These are phyloP conservation scores for Cercospora sojina DNA, from an alignment of 2,329 filamentous ascomycete species.

Conservation along the genomic window DNA sequence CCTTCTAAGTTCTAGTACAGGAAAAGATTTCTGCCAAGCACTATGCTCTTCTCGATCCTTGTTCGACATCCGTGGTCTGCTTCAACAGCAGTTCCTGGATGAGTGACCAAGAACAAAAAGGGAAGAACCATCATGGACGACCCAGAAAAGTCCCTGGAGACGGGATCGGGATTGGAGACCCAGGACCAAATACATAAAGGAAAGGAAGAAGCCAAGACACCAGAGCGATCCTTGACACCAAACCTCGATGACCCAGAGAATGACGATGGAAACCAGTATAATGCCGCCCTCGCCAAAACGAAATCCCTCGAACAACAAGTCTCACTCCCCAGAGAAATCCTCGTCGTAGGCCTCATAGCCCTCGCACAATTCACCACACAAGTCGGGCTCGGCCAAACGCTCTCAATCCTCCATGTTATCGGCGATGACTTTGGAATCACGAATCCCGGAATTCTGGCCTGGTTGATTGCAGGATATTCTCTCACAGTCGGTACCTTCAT, in stretches of 20 bases:
- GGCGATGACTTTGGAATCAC: constrained; percentile 41
- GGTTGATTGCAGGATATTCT: constrained; percentile 47
- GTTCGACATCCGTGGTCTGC: background rate
- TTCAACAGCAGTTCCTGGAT: background rate
- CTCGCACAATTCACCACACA: constrained; percentile 36
- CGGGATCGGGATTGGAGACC: background rate
- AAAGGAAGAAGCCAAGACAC: constrained; percentile 25
- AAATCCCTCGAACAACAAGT: constrained; percentile 32
- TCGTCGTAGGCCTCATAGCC: constrained; percentile 33
- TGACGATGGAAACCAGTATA: constrained; percentile 4
- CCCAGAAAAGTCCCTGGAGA: background rate
- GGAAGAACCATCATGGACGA: background rate
- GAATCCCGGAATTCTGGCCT: constrained; percentile 45
- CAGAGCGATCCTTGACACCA: constrained; percentile 14
- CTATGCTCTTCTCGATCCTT: background rate
- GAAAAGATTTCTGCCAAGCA: background rate
- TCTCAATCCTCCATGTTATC: constrained; percentile 44
- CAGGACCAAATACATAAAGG: background rate
- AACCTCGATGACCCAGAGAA: constrained; percentile 12
- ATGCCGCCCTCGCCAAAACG: constrained; percentile 16
- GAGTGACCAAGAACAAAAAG: no score
- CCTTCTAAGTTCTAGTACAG: background rate
- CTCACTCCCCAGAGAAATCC: constrained; percentile 34
- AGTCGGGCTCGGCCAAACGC: constrained; percentile 30
- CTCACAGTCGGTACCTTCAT: constrained; percentile 49